These are phyloP conservation scores for Sporisorium graminicola DNA, from an alignment of 1,284 basidiomycete species.

Conservation along the genomic window DNA sequence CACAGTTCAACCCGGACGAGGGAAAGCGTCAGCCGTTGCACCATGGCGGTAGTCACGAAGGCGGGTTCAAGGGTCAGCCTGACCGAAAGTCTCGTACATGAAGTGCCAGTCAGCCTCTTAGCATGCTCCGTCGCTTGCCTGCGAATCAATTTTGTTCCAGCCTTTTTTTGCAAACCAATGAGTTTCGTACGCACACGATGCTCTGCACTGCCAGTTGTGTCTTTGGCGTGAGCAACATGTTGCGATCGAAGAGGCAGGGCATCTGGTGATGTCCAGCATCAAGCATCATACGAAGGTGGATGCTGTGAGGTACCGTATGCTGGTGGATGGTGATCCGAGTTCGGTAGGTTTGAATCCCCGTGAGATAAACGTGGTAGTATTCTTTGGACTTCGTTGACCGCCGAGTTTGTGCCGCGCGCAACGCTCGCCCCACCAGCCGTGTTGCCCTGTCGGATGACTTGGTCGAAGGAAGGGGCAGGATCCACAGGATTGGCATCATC, in stretches of 20 bases:
- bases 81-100: conserved; percentile 37
- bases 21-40: conserved; percentile 50
- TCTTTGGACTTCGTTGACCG: not conserved
- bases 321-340: conserved; percentile 26
- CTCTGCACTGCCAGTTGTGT: not conserved
- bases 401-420: not conserved
- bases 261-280: not conserved
- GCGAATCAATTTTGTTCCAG: not conserved
- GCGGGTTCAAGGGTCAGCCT: conserved; percentile 46
- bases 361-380: not conserved
- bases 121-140: not conserved
- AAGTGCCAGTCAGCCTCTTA: not conserved
- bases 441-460: conserved; percentile 21
- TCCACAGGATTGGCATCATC: conserved; percentile 17
- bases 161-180: not conserved
- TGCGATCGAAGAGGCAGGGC: not conserved
- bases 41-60: conserved; percentile 54
- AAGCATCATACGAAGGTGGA: conserved; percentile 45
- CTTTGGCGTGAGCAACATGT: not conserved
- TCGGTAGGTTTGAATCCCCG: not conserved
- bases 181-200: not conserved
- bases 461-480: conserved; percentile 34
- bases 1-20: conserved; percentile 56
- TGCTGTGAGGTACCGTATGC: conserved; percentile 48
- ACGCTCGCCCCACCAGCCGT: not conserved